phyloP scores from a whole-genome alignment of 495 filamentous ascomycete genomes.

The Aspergillus incahuasiensis region DNA sequence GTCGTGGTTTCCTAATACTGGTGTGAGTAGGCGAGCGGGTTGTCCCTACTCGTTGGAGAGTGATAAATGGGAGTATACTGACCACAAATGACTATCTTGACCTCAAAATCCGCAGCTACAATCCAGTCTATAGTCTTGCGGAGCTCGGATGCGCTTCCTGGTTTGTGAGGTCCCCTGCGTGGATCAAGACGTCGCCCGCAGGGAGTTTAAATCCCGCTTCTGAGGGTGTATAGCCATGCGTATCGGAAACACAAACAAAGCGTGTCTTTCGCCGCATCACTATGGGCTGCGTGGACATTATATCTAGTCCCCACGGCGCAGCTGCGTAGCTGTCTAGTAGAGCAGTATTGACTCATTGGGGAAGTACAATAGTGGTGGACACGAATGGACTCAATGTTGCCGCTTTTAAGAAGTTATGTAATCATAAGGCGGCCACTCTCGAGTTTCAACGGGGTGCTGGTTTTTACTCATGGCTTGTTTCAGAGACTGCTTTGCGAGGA shows the following conservation, averaged over 20 bases:
- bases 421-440: neutral
- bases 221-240: slow-evolving; percentile 51
- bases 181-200: slow-evolving; percentile 56
- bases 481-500: neutral
- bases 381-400: neutral
- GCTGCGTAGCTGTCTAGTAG: too few species aligned
- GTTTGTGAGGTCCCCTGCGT: slow-evolving; percentile 58
- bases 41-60: neutral
- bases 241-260: slow-evolving; percentile 59
- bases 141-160: slow-evolving; percentile 49
- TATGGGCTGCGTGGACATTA: neutral
- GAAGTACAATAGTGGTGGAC: neutral
- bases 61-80: slow-evolving; percentile 13
- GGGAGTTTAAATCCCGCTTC: slow-evolving; percentile 51
- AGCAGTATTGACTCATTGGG: neutral
- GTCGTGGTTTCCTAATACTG: slow-evolving; percentile 87
- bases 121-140: slow-evolving; percentile 54
- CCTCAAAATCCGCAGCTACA: slow-evolving; percentile 49
- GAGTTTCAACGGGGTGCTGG: neutral
- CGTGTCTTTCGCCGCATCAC: slow-evolving; percentile 45
- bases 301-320: too few species aligned
- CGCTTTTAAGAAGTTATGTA: neutral
- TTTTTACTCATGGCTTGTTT: neutral
- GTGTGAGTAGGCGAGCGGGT: neutral
- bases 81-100: slow-evolving; percentile 58